These are phyloP conservation scores for Lenwebbia sp. DNA, from an alignment of 345 rosid species.

Conservation along the genomic window DNA sequence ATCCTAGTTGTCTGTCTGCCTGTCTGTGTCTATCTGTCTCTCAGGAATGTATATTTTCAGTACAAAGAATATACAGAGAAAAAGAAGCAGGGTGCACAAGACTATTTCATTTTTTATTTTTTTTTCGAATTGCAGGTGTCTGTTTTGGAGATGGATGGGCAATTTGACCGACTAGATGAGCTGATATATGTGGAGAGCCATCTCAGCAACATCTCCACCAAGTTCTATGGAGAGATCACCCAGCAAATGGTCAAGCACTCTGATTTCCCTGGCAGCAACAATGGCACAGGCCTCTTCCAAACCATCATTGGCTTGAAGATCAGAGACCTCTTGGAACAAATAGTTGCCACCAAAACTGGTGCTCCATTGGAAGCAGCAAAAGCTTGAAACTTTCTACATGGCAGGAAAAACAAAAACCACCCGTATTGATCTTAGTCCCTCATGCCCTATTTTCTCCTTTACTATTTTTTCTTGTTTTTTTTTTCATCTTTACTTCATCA, in stretches of 20 bases:
- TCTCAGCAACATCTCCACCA: conserved; percentile 87
- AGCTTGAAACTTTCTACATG: conserved; percentile 17
- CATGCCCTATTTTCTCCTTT: not conserved
- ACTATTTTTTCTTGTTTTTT: not conserved
- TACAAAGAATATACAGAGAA: not conserved
- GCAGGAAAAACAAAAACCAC: not conserved
- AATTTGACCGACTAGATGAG: conserved; percentile 92
- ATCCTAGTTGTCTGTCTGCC: not conserved
- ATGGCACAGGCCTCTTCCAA: conserved; percentile 94
- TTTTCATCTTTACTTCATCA: not conserved
- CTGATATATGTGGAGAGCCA: conserved; percentile 94
- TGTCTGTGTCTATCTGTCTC: not conserved
- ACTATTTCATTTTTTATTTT: not conserved
- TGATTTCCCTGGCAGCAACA: conserved; percentile 98
- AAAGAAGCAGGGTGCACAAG: not conserved
- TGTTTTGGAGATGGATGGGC: conserved; percentile 92
- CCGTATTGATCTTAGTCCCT: not conserved
- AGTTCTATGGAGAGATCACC: conserved; percentile 95
- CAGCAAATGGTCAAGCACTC: conserved; percentile 94
- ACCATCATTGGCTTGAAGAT: conserved; percentile 91
- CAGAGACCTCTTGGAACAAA: conserved; percentile 85
- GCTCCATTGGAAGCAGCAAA: conserved; percentile 55
- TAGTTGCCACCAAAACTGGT: conserved; percentile 36
- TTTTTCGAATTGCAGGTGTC: conserved; percentile 41
- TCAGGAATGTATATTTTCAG: not conserved